phyloP scores from a whole-genome alignment of 352 stramenopile species.

The Phytophthora brassicae region DNA sequence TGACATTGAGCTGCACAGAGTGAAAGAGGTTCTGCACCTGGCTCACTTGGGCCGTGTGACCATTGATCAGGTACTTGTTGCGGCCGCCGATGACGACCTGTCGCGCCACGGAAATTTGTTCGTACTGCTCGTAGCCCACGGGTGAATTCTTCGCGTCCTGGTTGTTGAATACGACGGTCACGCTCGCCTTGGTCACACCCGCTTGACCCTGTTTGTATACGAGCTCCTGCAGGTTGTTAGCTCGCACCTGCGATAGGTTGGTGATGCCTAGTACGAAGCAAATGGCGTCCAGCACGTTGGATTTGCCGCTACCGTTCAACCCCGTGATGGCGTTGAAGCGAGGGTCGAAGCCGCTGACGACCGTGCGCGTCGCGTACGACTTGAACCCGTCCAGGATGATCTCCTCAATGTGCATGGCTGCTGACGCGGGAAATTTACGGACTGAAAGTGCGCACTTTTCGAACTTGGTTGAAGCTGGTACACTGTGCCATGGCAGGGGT shows the following conservation, averaged over 20 bases:
- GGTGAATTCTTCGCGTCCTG: slow-evolving; percentile 90
- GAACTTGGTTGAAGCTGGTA: too few species aligned
- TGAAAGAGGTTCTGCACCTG: slow-evolving; percentile 99
- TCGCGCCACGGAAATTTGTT: slow-evolving; percentile 98
- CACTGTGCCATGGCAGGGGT: too few species aligned
- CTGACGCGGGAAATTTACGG: not conserved
- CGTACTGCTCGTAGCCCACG: slow-evolving; percentile 97
- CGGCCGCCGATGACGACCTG: slow-evolving; percentile 98
- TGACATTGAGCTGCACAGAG: slow-evolving; percentile 99
- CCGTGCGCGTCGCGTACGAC: slow-evolving; percentile 98
- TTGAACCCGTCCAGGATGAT: slow-evolving; percentile 99
- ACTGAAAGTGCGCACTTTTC: too few species aligned
- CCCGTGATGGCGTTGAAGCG: slow-evolving; percentile 99
- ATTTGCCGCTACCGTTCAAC: slow-evolving; percentile 99
- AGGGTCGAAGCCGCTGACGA: slow-evolving; percentile 98
- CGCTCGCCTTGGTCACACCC: slow-evolving; percentile 98
- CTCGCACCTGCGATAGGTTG: slow-evolving; percentile 98
- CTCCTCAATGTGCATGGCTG: slow-evolving; percentile 97
- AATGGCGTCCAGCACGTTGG: slow-evolving; percentile 99
- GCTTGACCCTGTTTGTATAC: slow-evolving; percentile 99
- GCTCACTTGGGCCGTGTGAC: slow-evolving; percentile 95
- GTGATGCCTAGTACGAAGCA: slow-evolving; percentile 99
- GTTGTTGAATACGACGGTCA: slow-evolving; percentile 99
- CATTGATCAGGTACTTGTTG: slow-evolving; percentile 99
- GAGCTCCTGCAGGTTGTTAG: slow-evolving; percentile 98